A percentile compares a stretch with the other conserved stretches of the same genome.
These are phyloP conservation scores for Pinus taeda DNA, from an alignment of 75 land plant species.

Conservation along the genomic window DNA sequence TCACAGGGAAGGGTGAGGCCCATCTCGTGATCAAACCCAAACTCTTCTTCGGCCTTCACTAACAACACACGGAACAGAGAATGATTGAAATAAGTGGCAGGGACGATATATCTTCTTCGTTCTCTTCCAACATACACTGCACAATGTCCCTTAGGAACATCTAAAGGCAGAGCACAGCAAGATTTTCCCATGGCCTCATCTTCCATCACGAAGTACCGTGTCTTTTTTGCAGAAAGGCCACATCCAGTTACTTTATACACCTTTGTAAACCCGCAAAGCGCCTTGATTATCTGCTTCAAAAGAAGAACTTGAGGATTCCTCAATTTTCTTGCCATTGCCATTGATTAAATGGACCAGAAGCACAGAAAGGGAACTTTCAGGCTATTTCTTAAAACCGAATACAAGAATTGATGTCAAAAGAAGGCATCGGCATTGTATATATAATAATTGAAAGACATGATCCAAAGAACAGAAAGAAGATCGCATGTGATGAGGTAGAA, in stretches of 20 bases:
- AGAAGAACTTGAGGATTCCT: background rate
- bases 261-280: background rate
- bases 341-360: too few species aligned
- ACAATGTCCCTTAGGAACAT: slow-evolving; percentile 18
- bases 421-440: too few species aligned
- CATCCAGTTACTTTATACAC: background rate
- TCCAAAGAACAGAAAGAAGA: too few species aligned
- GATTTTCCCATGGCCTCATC: background rate
- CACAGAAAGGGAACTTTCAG: too few species aligned
- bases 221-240: background rate
- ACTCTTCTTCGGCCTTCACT: too few species aligned
- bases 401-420: too few species aligned
- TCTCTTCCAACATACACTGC: slow-evolving; percentile 33
- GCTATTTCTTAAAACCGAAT: too few species aligned
- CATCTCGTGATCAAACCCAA: slow-evolving; percentile 52
- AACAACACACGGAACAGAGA: too few species aligned
- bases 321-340: background rate
- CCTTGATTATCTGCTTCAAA: background rate
- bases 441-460: too few species aligned
- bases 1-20: slow-evolving; percentile 66
- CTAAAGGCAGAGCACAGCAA: background rate
- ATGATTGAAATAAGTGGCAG: too few species aligned
- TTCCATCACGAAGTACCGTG: background rate
- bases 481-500: too few species aligned
- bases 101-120: too few species aligned